Percentiles rank a stretch among this genome's conserved stretches.
These are phyloP conservation scores for Colletotrichum graminicola DNA, from an alignment of 2,329 filamentous ascomycete species.

Conservation along the genomic window DNA sequence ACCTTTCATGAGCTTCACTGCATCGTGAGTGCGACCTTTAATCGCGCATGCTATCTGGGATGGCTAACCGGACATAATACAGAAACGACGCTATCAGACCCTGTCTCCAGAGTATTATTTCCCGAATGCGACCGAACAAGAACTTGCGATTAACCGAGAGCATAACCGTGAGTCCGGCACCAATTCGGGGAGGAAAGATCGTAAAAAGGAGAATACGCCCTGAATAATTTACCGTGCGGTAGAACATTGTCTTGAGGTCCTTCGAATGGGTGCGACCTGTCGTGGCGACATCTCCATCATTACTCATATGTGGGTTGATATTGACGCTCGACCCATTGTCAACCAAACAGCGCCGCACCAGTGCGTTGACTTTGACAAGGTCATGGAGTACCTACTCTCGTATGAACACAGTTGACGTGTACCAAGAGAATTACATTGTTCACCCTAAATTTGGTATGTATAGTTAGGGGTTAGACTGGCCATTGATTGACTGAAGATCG, in stretches of 20 bases:
- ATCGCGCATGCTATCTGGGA: not conserved
- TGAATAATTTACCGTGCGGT: not conserved
- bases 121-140: slow-evolving; percentile 33
- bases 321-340: slow-evolving; percentile 37
- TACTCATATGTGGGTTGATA: slow-evolving; percentile 41
- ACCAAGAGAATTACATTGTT: slow-evolving; percentile 39
- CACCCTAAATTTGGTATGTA: slow-evolving; percentile 38
- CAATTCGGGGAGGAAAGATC: not conserved
- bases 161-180: slow-evolving; percentile 28
- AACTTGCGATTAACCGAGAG: slow-evolving; percentile 32
- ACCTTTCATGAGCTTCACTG: slow-evolving; percentile 40
- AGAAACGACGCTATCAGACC: slow-evolving; percentile 40
- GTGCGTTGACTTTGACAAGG: slow-evolving; percentile 29
- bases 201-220: not conserved
- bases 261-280: slow-evolving; percentile 39
- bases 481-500: not conserved
- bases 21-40: slow-evolving; percentile 9
- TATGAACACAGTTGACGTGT: slow-evolving; percentile 30
- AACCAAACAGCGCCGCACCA: slow-evolving; percentile 40
- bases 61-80: not conserved
- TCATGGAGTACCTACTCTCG: slow-evolving; percentile 38
- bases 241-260: slow-evolving; percentile 38
- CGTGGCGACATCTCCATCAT: slow-evolving; percentile 40
- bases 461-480: no score
- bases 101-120: slow-evolving; percentile 36